These are phyloP conservation scores for Pseudopyrenochaeta lycopersici DNA, from an alignment of 2,329 filamentous ascomycete species.

Conservation along the genomic window DNA sequence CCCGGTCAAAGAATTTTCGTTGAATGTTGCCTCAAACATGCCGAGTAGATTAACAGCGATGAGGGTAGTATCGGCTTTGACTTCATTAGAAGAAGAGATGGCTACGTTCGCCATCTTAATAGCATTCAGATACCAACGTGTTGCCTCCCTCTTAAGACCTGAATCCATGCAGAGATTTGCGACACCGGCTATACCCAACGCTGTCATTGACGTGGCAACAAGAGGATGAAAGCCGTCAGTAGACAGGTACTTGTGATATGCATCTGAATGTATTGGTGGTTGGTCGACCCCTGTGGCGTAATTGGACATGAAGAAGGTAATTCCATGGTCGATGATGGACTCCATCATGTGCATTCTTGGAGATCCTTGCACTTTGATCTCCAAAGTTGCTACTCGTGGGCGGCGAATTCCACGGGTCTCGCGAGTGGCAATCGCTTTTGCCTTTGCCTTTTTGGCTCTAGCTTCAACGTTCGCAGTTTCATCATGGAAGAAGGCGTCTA, in stretches of 20 bases:
- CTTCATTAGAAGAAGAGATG: conserved; percentile 32
- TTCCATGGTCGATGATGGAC: conserved; percentile 40
- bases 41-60: conserved; percentile 41
- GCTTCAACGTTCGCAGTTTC: conserved; percentile 37
- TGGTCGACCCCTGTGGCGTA: conserved; percentile 37
- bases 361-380: conserved; percentile 12
- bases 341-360: conserved; percentile 23
- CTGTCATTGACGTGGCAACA: conserved; percentile 44
- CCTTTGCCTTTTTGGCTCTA: conserved; percentile 41
- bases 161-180: conserved; percentile 38
- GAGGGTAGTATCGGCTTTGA: conserved; percentile 43
- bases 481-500: conserved; percentile 43
- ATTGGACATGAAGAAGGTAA: conserved; percentile 45
- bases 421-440: conserved; percentile 38
- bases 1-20: conserved; percentile 36
- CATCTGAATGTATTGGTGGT: conserved; percentile 33
- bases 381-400: neutral
- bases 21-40: conserved; percentile 46
- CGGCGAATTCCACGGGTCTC: conserved; percentile 22
- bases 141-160: conserved; percentile 37
- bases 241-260: conserved; percentile 33
- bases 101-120: conserved; percentile 44
- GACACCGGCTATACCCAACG: conserved; percentile 44
- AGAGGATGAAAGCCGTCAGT: conserved; percentile 45
- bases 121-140: conserved; percentile 41